Percentiles rank a stretch among this genome's conserved stretches.
These are phyloP conservation scores for Pinus tabuliformis DNA, from an alignment of 75 land plant genomes.

Conservation along the genomic window DNA sequence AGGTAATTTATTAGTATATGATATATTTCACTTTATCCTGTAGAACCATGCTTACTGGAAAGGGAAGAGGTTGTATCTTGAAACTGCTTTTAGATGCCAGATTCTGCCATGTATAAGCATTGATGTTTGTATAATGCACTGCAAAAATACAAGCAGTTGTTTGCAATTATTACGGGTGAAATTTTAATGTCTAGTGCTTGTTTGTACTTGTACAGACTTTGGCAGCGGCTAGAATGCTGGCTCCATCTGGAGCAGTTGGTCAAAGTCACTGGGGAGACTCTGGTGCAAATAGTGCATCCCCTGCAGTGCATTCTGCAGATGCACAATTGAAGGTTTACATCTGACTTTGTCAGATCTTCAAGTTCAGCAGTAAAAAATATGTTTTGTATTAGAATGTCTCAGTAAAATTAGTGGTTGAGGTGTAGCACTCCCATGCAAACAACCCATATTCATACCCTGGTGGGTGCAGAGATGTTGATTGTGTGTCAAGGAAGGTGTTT, in stretches of 20 bases:
- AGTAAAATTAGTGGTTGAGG: too few species aligned
- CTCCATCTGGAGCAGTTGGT: constrained; percentile 64
- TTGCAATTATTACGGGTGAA: background rate
- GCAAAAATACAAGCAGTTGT: background rate
- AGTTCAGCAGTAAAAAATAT: too few species aligned
- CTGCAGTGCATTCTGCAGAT: constrained; percentile 80
- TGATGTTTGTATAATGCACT: background rate
- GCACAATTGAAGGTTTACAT: constrained; percentile 84
- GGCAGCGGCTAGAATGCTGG: constrained; percentile 91
- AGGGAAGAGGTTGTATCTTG: too few species aligned
- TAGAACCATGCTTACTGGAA: too few species aligned
- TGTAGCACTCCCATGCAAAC: too few species aligned
- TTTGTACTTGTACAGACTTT: constrained; percentile 52
- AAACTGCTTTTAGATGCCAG: too few species aligned
- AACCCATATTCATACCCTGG: too few species aligned
- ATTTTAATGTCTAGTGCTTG: background rate
- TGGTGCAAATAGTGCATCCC: constrained; percentile 52
- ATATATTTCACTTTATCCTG: too few species aligned
- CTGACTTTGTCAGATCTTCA: background rate
- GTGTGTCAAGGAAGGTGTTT: too few species aligned
- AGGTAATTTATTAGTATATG: constrained; percentile 39
- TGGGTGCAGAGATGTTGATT: too few species aligned
- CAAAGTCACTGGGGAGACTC: constrained; percentile 87
- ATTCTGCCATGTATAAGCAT: background rate
- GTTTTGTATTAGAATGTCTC: too few species aligned